Conservation (phyloP, 2,329 filamentous ascomycete genomes). For the Tothia fuscella region DNA sequence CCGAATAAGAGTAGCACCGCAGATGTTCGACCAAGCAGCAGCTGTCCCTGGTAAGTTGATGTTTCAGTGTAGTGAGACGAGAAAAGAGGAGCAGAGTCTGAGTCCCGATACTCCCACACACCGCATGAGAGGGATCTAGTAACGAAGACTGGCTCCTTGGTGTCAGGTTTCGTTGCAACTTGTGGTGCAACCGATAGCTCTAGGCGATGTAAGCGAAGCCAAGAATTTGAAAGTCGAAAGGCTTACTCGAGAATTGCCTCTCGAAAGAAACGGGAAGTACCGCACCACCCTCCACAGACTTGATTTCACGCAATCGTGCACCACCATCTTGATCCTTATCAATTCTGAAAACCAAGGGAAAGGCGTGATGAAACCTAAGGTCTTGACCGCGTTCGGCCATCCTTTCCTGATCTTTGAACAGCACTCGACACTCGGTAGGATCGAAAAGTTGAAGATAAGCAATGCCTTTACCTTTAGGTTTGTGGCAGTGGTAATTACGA, state of each 20-base stretch:
- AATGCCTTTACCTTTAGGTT: constrained; percentile 19
- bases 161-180: background rate
- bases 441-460: constrained; percentile 1
- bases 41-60: too few species aligned
- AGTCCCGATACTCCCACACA: constrained; percentile 13
- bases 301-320: background rate
- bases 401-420: constrained; percentile 3
- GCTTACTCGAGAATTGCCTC: too few species aligned
- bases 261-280: too few species aligned
- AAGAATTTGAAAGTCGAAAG: too few species aligned
- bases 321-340: background rate
- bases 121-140: background rate
- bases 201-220: too few species aligned
- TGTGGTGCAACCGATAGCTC: too few species aligned
- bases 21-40: too few species aligned
- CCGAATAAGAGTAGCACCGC: constrained; percentile 25
- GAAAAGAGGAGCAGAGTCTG: constrained; percentile 12
- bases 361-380: background rate
- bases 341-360: background rate
- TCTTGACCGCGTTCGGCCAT: too few species aligned
- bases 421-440: background rate
- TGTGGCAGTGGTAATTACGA: too few species aligned
- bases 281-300: background rate
- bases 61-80: too few species aligned
- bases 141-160: constrained; percentile 1